phyloP scores from a whole-genome alignment of 116 monocot genomes.

The Posidonia oceanica region DNA sequence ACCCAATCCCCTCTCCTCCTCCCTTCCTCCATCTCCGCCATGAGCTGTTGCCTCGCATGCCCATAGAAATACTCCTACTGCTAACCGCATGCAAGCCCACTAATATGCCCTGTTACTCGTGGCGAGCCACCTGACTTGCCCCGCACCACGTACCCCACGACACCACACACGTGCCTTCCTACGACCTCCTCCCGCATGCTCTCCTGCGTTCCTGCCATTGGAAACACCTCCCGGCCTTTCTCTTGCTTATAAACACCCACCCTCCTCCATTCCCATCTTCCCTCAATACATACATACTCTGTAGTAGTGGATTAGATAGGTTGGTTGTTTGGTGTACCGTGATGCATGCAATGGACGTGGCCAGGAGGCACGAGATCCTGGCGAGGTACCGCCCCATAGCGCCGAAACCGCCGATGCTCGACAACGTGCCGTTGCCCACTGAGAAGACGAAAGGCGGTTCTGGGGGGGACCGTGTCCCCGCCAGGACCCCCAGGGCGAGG shows the following conservation, averaged over 20 bases:
- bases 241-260: not conserved
- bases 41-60: constrained; percentile 9
- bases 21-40: no score
- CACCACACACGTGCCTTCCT: not conserved
- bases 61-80: no score
- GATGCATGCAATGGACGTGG: constrained; percentile 43
- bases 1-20: constrained; percentile 3
- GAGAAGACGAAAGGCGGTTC: constrained; percentile 2
- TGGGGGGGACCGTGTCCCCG: not conserved
- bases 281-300: not conserved
- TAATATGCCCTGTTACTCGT: not conserved
- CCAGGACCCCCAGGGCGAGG: constrained; percentile 28
- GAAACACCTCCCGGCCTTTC: constrained; percentile 1
- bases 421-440: constrained; percentile 2
- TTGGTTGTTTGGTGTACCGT: not conserved
- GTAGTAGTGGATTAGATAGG: no score
- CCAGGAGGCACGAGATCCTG: constrained; percentile 82
- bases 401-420: constrained; percentile 43
- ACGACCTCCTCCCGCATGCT: not conserved
- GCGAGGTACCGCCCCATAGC: constrained; percentile 80
- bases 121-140: not conserved
- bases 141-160: constrained; percentile 1
- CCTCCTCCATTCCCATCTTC: not conserved
- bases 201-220: constrained; percentile 6
- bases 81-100: not conserved